These are phyloP conservation scores for Eimeria brunetti DNA, from an alignment of 169 alveolate genomes.

Conservation along the genomic window DNA sequence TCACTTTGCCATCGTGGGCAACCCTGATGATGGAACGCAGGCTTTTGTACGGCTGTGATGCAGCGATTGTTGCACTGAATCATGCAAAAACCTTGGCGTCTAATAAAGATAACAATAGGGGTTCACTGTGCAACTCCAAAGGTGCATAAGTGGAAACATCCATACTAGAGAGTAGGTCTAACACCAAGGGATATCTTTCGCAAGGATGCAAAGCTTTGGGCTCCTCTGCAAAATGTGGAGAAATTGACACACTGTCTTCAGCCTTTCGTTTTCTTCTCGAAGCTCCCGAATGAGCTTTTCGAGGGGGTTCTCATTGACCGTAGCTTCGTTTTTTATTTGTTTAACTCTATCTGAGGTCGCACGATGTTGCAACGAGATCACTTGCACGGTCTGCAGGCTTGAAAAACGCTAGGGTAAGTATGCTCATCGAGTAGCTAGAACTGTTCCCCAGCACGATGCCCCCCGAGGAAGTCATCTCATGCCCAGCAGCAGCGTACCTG, in stretches of 20 bases:
- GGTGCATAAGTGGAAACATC: background rate
- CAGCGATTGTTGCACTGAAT: background rate
- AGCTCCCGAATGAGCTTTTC: slow-evolving; percentile 93
- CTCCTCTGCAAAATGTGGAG: background rate
- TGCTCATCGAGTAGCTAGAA: background rate
- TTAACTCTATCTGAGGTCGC: slow-evolving; percentile 87
- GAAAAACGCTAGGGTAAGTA: background rate
- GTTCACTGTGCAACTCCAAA: background rate
- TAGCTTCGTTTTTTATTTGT: slow-evolving; percentile 92
- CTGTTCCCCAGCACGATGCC: background rate
- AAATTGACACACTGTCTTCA: slow-evolving; percentile 51
- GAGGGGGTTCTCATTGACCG: slow-evolving; percentile 90
- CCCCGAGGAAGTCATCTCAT: background rate
- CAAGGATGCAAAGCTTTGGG: background rate
- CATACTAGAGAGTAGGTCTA: background rate
- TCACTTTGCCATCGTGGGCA: background rate
- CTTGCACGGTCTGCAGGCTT: background rate
- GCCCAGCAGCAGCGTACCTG: slow-evolving; percentile 81
- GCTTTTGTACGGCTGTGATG: background rate
- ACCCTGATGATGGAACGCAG: background rate
- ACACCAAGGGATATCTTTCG: background rate
- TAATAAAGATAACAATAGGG: background rate
- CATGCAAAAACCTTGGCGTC: background rate
- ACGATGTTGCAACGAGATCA: background rate
- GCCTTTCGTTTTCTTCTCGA: slow-evolving; percentile 84